These are phyloP conservation scores for Tolypocladium ophioglossoides DNA, from an alignment of 2,329 filamentous ascomycete species.

Conservation along the genomic window DNA sequence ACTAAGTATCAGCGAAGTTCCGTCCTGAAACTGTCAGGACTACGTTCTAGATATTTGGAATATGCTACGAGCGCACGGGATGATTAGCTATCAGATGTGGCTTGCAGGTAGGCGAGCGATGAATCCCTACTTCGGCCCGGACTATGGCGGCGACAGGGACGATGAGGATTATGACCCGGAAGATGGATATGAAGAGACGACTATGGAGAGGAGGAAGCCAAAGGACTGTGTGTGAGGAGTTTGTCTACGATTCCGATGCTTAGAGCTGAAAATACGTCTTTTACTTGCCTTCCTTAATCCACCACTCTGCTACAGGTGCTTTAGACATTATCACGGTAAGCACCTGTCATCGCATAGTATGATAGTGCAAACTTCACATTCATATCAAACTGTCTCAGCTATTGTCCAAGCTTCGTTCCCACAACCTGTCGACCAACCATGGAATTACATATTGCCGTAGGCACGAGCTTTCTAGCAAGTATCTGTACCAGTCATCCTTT, in stretches of 20 bases:
- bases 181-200: neutral
- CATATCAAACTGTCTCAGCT: neutral
- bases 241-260: neutral
- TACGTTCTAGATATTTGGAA: neutral
- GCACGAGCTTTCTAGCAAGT: constrained; percentile 1
- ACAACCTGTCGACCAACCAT: constrained; percentile 1
- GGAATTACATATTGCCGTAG: neutral
- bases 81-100: neutral
- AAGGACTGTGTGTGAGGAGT: neutral
- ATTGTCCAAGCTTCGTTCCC: neutral
- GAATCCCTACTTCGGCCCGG: neutral
- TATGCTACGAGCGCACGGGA: neutral
- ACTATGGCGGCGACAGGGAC: neutral
- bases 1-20: neutral
- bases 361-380: neutral
- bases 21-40: neutral
- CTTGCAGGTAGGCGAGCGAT: neutral
- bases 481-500: constrained; percentile 5
- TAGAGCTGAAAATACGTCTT: neutral
- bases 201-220: neutral
- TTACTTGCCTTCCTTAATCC: no score
- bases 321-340: no score
- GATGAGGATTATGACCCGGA: neutral
- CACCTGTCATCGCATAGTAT: neutral
- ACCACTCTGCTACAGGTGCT: no score